Evolutionary conservation across 2,329 filamentous ascomycete species (phyloP), one percentile per base, ranked within the genome.

Genomic region (Nannizzia gypsea): DNA sequence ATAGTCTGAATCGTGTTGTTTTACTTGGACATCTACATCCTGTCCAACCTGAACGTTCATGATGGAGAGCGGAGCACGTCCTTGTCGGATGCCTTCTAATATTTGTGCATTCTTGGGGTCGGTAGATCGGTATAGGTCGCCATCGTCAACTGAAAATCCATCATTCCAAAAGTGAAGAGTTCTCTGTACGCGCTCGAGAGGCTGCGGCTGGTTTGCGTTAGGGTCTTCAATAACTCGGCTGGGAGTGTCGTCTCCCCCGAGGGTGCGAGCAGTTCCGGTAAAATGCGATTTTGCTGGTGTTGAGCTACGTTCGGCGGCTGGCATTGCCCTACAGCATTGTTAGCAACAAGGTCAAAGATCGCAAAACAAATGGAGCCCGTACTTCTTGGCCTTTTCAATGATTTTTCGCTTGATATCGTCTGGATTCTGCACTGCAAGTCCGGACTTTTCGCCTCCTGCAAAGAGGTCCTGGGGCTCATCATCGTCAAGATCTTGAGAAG

Each of bases 141-240:
- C 83, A 62, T 86, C 83, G 65, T 86, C 83, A 40, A 86, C 81
- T 2, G 82, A 85, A 67, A 86, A 85, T 22, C 83, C 83, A 68
- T 86, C 81, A 4, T 78, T 74, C 83, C 83, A 86, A 64, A 86
- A 80, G 66, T 86, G 82, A 46, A 86, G 77, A 24, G 78, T 81
- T 59, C 83, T 77, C 42, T 78, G 78, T 24, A 83, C 81, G 26
- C 80, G 79, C 61, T 77, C 73, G n/a, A 77, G 71, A 11, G 70
- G 71, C 57, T 72, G 72, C 13, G 54, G 34, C 26, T 74, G 68
- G 17, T 70, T 66, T 13, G 74, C 72, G 24, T 68, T 73, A 15
- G 81, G 78, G 64, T 81, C 78, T 56, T 79, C 76, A 58, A 86
- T 77, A 13, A 81, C 73, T 60, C 76, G 75, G 62, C 81, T 84